Evolutionary conservation across 2,329 filamentous ascomycete species (phyloP).

Genomic region (Neofusicoccum ribis): DNA sequence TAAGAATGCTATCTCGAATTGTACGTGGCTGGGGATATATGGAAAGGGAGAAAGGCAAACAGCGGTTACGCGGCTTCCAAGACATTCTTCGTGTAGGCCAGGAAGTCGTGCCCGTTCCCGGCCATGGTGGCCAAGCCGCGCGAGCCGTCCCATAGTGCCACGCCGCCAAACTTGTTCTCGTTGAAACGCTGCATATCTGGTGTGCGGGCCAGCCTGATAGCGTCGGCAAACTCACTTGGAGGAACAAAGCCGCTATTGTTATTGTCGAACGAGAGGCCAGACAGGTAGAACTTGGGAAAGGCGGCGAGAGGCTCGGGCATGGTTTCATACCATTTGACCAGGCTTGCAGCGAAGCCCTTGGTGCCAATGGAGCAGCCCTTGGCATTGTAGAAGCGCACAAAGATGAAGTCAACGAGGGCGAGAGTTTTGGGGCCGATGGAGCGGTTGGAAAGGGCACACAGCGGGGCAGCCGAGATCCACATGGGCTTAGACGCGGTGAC

Average conservation of each 20-base stretch:
- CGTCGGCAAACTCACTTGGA: slow-evolving; percentile 2
- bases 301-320: neutral
- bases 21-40: neutral
- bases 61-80: neutral
- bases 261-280: slow-evolving; percentile 15
- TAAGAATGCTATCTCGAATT: slow-evolving; percentile 1
- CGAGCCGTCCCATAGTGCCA: slow-evolving; percentile 14
- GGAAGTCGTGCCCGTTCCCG: slow-evolving; percentile 7
- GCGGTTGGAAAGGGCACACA: neutral
- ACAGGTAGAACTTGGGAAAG: slow-evolving; percentile 2
- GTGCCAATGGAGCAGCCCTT: slow-evolving; percentile 13
- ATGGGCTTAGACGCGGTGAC: slow-evolving; percentile 10
- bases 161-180: slow-evolving; percentile 12
- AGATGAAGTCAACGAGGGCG: slow-evolving; percentile 13
- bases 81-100: slow-evolving; percentile 18
- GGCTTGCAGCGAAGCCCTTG: neutral
- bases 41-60: neutral
- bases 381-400: slow-evolving; percentile 19
- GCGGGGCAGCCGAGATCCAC: slow-evolving; percentile 12
- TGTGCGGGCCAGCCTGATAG: neutral
- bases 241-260: slow-evolving; percentile 5
- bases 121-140: slow-evolving; percentile 9
- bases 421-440: neutral
- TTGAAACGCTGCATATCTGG: slow-evolving; percentile 11
- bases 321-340: neutral